Evolutionary conservation across 257 asterid species (phyloP), one percentile per base, ranked within the genome.

Genomic region (Fraxinus anomala): DNA sequence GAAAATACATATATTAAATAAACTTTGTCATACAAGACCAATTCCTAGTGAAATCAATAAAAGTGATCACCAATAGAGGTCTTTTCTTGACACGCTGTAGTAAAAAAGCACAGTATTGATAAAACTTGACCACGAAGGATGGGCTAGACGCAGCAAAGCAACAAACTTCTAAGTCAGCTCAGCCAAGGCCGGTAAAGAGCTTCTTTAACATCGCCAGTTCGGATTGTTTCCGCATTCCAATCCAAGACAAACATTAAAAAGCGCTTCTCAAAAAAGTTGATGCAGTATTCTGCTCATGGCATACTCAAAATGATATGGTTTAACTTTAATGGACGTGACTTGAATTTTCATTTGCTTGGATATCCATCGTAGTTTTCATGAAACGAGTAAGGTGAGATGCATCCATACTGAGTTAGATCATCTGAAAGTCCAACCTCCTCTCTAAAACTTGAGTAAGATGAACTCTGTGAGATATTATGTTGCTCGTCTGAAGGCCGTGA

Each of bases 371-470:
- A 83, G 85, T 72, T 81, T 74, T 83, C 89, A 13, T 81, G 77
- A 28, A 80, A 82, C 11, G 84, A 76, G 75, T 76, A 87, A 10
- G 87, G 87, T 8, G 88, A 83, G 78, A 79, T 40, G 75, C 72
- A 73, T 21, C 82, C 80, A 66, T 79, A 76, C n/a, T 61, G 81
- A 59, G 69, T 79, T 74, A 77, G 84, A 82, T 87, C 83, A 34
- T 80, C 84, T 65, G 82, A 77, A 63, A 56, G 80, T 74, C 81
- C 86, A 47, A 68, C 78, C 34, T 83, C 87, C 79, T 76, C 91
- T 72, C 78, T 77, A 77, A 83, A 76, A 74, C 81, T 82, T 14
- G 83, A 83, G 86, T 73, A 82, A 73, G 91, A 87, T 72, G 89
- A 81, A 87, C 77, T 65, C 47, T 84, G 83, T 63, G 91, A 81